Percentiles rank a stretch among this genome's conserved stretches.
These are phyloP conservation scores for Rhodomyrtus psidioides DNA, from an alignment of 441 rosid genomes.

Conservation along the genomic window DNA sequence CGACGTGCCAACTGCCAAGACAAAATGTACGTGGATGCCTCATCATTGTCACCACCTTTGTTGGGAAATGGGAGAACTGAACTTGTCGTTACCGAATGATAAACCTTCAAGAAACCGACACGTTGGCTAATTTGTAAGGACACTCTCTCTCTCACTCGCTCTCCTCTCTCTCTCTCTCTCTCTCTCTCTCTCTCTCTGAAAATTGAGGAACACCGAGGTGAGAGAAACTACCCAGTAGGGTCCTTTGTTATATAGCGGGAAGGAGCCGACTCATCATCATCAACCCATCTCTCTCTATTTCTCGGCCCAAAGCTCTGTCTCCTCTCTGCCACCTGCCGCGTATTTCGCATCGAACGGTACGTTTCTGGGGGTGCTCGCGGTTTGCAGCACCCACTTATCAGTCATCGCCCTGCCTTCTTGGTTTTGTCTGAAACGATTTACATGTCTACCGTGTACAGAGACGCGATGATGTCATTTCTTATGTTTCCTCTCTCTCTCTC, in stretches of 20 bases:
- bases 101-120: neutral
- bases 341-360: neutral
- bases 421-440: neutral
- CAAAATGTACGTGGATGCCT: neutral
- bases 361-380: neutral
- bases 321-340: neutral
- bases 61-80: neutral
- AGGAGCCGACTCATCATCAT: neutral
- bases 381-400: neutral
- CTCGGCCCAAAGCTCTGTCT: neutral
- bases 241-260: neutral
- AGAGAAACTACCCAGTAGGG: neutral
- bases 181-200: neutral
- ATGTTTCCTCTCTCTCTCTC: neutral
- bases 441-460: neutral
- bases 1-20: neutral
- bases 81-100: neutral
- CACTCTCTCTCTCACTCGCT: neutral
- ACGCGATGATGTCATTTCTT: neutral
- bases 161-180: neutral
- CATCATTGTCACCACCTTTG: neutral
- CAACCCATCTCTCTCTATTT: neutral
- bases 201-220: neutral
- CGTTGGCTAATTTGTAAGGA: neutral
- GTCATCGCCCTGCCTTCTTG: neutral